phyloP scores from a whole-genome alignment of 169 alveolate genomes.

The Plasmodium billcollinsi region DNA sequence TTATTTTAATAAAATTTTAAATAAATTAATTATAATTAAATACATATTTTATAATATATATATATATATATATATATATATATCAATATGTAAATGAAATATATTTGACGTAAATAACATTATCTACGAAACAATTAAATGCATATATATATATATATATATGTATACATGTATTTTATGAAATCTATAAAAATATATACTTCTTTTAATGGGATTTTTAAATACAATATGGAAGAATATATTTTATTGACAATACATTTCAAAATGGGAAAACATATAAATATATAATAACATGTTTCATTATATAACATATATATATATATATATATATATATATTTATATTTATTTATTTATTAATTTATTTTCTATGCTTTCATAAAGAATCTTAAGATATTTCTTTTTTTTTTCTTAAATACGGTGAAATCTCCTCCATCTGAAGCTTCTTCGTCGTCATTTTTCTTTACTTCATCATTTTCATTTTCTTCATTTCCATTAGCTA shows the following conservation, averaged over 20 bases:
- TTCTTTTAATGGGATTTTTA: no score
- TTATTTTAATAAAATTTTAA: no score
- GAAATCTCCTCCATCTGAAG: slow-evolving; percentile 70
- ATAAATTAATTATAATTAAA: no score
- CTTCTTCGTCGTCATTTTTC: slow-evolving; percentile 10
- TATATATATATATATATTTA: not conserved
- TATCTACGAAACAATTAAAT: no score
- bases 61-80: no score
- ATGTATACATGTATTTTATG: no score
- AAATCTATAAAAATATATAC: no score
- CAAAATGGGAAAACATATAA: not conserved
- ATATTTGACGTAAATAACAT: no score
- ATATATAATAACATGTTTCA: not conserved
- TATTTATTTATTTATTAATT: not conserved
- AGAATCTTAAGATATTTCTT: slow-evolving; percentile 36
- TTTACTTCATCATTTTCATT: slow-evolving; percentile 8
- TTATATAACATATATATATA: not conserved
- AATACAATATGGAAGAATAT: no score
- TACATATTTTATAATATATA: no score
- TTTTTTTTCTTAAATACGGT: slow-evolving; percentile 67
- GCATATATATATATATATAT: no score
- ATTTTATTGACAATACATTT: not conserved
- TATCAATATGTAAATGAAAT: no score
- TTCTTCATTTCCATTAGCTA: slow-evolving; percentile 30
- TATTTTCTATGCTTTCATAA: slow-evolving; percentile 24